Evolutionary conservation across 1,139 yeast genomes (phyloP).

Genomic region (Spencermartinsiella ligniputridi): DNA sequence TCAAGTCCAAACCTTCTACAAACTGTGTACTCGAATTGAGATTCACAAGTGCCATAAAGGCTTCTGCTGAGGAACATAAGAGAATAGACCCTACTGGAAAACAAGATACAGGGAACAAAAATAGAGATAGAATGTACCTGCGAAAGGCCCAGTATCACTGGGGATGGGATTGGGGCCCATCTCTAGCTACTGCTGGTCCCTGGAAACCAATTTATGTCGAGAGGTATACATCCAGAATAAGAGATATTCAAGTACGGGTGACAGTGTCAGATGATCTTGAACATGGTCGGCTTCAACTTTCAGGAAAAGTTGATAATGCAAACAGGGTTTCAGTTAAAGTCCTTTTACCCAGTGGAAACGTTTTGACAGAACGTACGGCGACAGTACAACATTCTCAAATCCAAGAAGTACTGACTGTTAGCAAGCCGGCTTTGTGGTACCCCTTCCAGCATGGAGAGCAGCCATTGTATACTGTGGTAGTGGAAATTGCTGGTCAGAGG

Average conservation of each 20-base stretch:
- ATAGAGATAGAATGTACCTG: slow-evolving; percentile 11
- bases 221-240: slow-evolving; percentile 7
- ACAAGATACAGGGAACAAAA: slow-evolving; percentile 13
- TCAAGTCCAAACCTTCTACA: slow-evolving; percentile 25
- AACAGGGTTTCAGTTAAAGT: not conserved
- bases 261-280: slow-evolving; percentile 1
- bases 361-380: not conserved
- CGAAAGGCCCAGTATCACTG: slow-evolving; percentile 19
- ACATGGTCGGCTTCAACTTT: not conserved
- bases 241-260: slow-evolving; percentile 2
- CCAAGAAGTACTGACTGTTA: slow-evolving; percentile 3
- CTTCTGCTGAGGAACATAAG: slow-evolving; percentile 11
- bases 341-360: not conserved
- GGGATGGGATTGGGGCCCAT: slow-evolving; percentile 24
- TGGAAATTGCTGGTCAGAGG: slow-evolving; percentile 16
- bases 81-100: slow-evolving; percentile 14
- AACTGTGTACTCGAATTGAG: slow-evolving; percentile 4
- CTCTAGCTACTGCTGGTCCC: slow-evolving; percentile 16
- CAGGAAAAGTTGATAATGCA: slow-evolving; percentile 4
- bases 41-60: slow-evolving; percentile 8
- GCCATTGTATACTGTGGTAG: slow-evolving; percentile 29
- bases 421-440: slow-evolving; percentile 38
- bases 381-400: slow-evolving; percentile 7
- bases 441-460: slow-evolving; percentile 41
- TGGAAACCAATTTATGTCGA: slow-evolving; percentile 17